Conservation (phyloP, 2,329 filamentous ascomycete species). For the Pestalotiopsis sp. region DNA sequence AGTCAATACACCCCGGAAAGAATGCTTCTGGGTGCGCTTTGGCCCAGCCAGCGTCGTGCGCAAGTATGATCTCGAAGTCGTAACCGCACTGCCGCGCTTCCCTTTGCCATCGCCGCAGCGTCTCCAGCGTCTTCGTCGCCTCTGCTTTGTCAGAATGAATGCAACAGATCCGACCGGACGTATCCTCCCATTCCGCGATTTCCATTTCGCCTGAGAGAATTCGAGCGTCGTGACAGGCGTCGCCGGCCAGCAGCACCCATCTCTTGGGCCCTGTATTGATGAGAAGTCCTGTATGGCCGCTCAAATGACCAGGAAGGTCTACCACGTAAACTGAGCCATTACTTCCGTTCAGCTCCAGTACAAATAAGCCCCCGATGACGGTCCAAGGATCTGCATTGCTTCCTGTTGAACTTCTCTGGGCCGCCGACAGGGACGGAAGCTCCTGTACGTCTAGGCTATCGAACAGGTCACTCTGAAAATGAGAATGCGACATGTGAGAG, state of each 20-base stretch:
- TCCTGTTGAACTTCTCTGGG: neutral
- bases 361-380: neutral
- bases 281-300: constrained; percentile 54
- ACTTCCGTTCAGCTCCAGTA: constrained; percentile 44
- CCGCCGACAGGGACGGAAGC: constrained; percentile 30
- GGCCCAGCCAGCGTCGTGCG: neutral
- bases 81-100: neutral
- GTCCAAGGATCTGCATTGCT: neutral
- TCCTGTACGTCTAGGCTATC: constrained; percentile 39
- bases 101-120: neutral
- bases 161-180: neutral
- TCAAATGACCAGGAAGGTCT: constrained; percentile 52
- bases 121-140: neutral
- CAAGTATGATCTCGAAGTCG: neutral
- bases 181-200: constrained; percentile 44
- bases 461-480: constrained; percentile 32
- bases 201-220: constrained; percentile 53
- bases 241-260: constrained; percentile 54
- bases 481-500: constrained; percentile 20
- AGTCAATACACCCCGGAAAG: neutral
- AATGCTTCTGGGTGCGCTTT: neutral
- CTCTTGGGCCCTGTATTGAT: constrained; percentile 38
- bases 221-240: constrained; percentile 55
- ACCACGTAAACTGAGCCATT: constrained; percentile 50
- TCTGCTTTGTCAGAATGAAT: neutral